Conservation (phyloP, 805 yeast genomes). For the Yarrowia osloensis region DNA sequence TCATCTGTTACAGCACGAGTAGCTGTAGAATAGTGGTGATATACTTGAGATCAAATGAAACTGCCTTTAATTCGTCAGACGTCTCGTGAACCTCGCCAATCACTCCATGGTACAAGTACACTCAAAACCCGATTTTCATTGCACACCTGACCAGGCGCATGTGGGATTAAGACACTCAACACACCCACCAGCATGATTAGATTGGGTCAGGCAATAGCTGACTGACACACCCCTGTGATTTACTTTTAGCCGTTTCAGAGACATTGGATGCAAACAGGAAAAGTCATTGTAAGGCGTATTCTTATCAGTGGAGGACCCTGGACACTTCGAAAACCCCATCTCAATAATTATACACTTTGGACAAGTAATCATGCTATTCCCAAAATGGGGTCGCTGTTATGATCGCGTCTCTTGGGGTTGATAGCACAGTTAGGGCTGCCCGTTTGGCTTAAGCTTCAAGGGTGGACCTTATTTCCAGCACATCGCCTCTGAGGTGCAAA, state of each 20-base stretch:
- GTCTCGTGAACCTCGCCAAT: background rate
- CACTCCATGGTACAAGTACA: background rate
- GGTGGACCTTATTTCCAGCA: constrained; percentile 4
- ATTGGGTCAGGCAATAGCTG: background rate
- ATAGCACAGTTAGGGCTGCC: background rate
- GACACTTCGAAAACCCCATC: background rate
- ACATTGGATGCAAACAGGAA: background rate
- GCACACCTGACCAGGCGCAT: background rate
- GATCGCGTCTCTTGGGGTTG: background rate
- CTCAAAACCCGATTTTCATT: background rate
- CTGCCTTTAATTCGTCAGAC: background rate
- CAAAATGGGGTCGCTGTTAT: background rate
- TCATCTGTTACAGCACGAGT: background rate
- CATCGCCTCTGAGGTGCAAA: constrained; percentile 26
- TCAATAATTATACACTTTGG: background rate
- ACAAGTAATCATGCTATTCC: background rate
- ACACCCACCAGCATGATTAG: background rate
- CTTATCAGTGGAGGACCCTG: background rate
- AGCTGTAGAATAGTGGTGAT: background rate
- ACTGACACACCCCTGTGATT: background rate
- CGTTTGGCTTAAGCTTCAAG: constrained; percentile 14
- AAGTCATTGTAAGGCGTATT: background rate
- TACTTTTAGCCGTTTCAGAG: constrained; percentile 12
- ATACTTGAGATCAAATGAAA: background rate
- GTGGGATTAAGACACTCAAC: background rate